Conservation (phyloP, 805 yeast genomes). For the Millerago galiae region DNA sequence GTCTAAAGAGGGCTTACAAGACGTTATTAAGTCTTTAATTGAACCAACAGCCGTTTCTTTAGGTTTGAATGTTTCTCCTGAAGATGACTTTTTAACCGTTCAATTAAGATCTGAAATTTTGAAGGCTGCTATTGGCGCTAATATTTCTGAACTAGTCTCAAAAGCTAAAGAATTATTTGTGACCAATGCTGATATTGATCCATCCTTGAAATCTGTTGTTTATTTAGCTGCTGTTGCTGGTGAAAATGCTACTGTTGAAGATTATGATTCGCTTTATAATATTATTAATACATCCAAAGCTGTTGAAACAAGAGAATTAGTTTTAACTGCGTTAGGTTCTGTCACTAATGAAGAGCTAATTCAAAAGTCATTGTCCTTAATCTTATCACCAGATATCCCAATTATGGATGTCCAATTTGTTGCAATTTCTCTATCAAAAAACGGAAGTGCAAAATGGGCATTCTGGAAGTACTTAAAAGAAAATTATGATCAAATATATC, state of each 20-base stretch:
- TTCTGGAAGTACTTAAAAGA: conserved; percentile 65
- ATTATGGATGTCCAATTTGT: conserved; percentile 76
- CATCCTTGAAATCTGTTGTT: conserved; percentile 64
- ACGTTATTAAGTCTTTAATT: conserved; percentile 47
- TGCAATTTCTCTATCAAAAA: conserved; percentile 59
- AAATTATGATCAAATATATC: conserved; percentile 64
- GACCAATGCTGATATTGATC: conserved; percentile 55
- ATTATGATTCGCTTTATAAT: conserved; percentile 53
- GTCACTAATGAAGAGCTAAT: conserved; percentile 46
- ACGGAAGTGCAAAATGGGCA: conserved; percentile 54
- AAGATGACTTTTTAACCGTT: conserved; percentile 53
- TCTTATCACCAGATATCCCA: conserved; percentile 49
- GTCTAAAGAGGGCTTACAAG: conserved; percentile 39
- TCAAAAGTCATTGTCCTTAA: conserved; percentile 44
- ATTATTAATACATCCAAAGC: conserved; percentile 53
- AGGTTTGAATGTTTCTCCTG: conserved; percentile 53
- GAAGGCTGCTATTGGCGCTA: conserved; percentile 48
- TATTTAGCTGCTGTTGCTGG: conserved; percentile 62
- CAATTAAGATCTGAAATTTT: conserved; percentile 61
- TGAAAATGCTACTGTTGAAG: conserved; percentile 50
- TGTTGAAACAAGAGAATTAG: conserved; percentile 60
- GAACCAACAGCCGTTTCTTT: conserved; percentile 45
- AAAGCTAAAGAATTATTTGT: conserved; percentile 40
- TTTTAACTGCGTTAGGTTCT: conserved; percentile 60
- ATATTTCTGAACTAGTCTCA: conserved; percentile 38